Evolutionary conservation across 1,284 basidiomycete genomes (phyloP).

Genomic region (Cryptococcus sp.): DNA sequence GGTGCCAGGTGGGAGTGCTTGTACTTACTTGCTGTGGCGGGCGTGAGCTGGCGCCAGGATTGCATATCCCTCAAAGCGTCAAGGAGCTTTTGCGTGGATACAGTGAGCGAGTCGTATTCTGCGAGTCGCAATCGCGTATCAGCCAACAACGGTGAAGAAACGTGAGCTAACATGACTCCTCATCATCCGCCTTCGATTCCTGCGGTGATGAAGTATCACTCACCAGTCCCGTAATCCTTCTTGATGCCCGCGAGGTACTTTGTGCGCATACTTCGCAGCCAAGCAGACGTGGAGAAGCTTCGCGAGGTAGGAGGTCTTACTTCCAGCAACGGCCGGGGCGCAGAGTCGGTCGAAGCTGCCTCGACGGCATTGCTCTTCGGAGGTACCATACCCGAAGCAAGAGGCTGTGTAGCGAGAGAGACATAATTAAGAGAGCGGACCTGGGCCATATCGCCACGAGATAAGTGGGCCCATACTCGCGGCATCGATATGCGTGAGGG

Average conservation of each 20-base stretch:
- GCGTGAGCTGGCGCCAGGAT: conserved; percentile 23
- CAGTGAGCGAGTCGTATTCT: conserved; percentile 18
- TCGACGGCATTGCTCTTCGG: too few relatives aligned
- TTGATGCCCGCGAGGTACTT: conserved; percentile 11
- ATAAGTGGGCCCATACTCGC: too few relatives aligned
- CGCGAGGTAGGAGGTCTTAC: too few relatives aligned
- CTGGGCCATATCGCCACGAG: too few relatives aligned
- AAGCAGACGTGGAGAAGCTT: background rate
- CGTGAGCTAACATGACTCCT: background rate
- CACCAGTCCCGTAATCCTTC: conserved; percentile 20
- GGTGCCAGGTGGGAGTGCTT: background rate
- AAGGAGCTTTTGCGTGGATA: conserved; percentile 13
- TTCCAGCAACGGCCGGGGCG: too few relatives aligned
- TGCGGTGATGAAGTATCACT: background rate
- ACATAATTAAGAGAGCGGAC: too few relatives aligned
- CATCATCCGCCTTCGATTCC: background rate
- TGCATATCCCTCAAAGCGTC: conserved; percentile 28
- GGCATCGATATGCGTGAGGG: too few relatives aligned
- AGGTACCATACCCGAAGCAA: too few relatives aligned
- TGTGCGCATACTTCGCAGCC: background rate
- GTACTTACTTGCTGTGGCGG: conserved; percentile 17
- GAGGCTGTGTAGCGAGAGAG: too few relatives aligned
- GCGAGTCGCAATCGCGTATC: background rate
- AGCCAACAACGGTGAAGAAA: background rate
- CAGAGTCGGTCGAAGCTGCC: too few relatives aligned